Evolutionary conservation across 306 rosid species (phyloP), one percentile per base, ranked within the genome.

Genomic region (Quercus berberidifolia): DNA sequence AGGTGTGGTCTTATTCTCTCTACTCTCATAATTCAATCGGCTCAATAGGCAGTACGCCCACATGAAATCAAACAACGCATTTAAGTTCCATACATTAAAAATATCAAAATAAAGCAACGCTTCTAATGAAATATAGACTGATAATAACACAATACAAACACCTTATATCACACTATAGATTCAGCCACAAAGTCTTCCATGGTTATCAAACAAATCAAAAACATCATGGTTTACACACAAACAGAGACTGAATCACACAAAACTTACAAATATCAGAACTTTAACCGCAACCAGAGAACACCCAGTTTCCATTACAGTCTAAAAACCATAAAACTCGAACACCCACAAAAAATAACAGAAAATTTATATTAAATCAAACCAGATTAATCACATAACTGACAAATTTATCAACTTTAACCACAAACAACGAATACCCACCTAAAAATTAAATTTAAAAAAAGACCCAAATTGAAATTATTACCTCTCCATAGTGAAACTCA

Each of bases 401-500:
- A 17, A 76, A 82, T 33, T 23, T 70, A 11, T 28, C 12, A 55
- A 60, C 28, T 69, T 52, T 3, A 23, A 69, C 58, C 78, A 80
- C 41, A 73, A 63, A 21, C 6, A 14, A 38, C 3, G 63, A 58
- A 71, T 35, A 67, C 25, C 63, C 19, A 67, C 28, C 28, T 0
- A 26, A 26, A 41, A 41, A 41, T 41, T 41, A 41, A 41, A 41
- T 41, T 41, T 8, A 2, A 41, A 41, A 13, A 69, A 13, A 69
- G 28, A 1, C 14, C 8, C 54, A 75, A 20, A 18, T 20, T 73
- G 0, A 3, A 26, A 57, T 4, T 9, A 33, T 25, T 80, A 90
- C 94, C 89, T 51, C n/a, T 12, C 2, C 63, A 62, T 1, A 33
- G 31, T 11, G 46, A 41, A 43, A 30, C 10, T 21, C 46, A 30